Conservation (phyloP, 495 filamentous ascomycete species). For the Penicillium macrosclerotiorum region DNA sequence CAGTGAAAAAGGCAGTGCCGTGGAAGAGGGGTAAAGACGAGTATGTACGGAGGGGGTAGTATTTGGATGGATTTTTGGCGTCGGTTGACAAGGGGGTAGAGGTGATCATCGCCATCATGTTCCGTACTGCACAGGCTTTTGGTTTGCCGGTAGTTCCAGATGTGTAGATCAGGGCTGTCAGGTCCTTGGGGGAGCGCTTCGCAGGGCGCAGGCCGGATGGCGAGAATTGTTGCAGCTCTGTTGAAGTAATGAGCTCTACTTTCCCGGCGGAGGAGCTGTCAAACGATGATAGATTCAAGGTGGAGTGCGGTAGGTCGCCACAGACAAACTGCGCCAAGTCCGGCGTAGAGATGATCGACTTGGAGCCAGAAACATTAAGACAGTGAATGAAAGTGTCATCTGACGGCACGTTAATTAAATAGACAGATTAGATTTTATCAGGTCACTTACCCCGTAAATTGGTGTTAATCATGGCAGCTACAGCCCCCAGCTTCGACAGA, state of each 20-base stretch:
- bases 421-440: not conserved
- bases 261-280: slow-evolving; percentile 56
- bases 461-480: slow-evolving; percentile 88
- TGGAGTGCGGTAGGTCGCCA: slow-evolving; percentile 36
- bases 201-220: slow-evolving; percentile 30
- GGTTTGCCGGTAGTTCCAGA: slow-evolving; percentile 88
- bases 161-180: slow-evolving; percentile 77
- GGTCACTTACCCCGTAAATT: slow-evolving; percentile 73
- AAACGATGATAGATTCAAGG: slow-evolving; percentile 43
- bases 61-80: slow-evolving; percentile 34
- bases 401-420: slow-evolving; percentile 9
- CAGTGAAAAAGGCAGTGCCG: slow-evolving; percentile 70
- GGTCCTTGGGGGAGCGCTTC: slow-evolving; percentile 45
- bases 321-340: slow-evolving; percentile 43
- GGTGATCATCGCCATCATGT: slow-evolving; percentile 51
- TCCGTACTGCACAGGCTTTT: slow-evolving; percentile 77
- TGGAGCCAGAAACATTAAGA: slow-evolving; percentile 65
- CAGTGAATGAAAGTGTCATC: slow-evolving; percentile 74
- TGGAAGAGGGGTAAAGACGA: slow-evolving; percentile 94
- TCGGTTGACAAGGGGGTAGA: slow-evolving; percentile 41
- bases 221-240: slow-evolving; percentile 40
- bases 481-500: slow-evolving; percentile 79
- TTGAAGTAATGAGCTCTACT: slow-evolving; percentile 40
- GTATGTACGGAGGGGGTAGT: slow-evolving; percentile 69
- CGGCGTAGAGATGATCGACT: slow-evolving; percentile 59